phyloP scores from a whole-genome alignment of 768 basidiomycete species.

The Chalciporus pseudorubinellus region DNA sequence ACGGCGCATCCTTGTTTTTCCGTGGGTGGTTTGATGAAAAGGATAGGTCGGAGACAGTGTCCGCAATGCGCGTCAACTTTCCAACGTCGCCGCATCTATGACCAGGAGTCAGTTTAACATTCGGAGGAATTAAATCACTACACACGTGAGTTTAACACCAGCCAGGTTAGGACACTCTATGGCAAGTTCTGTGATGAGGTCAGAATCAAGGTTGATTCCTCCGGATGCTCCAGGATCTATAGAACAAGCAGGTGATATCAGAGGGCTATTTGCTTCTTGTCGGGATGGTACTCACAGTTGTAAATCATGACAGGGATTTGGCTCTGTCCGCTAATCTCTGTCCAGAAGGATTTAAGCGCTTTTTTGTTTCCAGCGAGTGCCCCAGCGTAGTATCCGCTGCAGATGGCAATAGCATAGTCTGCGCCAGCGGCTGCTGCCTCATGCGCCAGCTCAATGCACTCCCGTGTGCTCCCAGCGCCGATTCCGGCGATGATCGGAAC shows the following conservation, averaged over 20 bases:
- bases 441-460: conserved; percentile 70
- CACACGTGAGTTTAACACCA: conserved; percentile 89
- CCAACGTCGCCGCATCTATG: conserved; percentile 86
- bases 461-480: conserved; percentile 79
- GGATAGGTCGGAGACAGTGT: conserved; percentile 52
- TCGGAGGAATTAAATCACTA: conserved; percentile 10
- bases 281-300: conserved; percentile 56
- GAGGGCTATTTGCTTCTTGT: neutral
- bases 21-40: conserved; percentile 66
- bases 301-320: conserved; percentile 88
- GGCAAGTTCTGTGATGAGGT: conserved; percentile 80
- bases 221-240: conserved; percentile 83
- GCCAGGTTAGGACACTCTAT: conserved; percentile 70
- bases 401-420: conserved; percentile 82
- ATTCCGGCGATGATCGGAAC: conserved; percentile 81
- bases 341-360: conserved; percentile 78
- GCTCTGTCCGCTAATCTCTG: conserved; percentile 73
- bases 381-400: conserved; percentile 85
- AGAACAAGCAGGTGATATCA: neutral
- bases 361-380: conserved; percentile 55
- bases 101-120: conserved; percentile 8
- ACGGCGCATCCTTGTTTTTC: conserved; percentile 61
- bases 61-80: conserved; percentile 82
- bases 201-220: conserved; percentile 90
- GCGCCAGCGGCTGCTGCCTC: conserved; percentile 85